phyloP scores from a whole-genome alignment of 2,329 filamentous ascomycete genomes.

The Rasamsonia emersonii region DNA sequence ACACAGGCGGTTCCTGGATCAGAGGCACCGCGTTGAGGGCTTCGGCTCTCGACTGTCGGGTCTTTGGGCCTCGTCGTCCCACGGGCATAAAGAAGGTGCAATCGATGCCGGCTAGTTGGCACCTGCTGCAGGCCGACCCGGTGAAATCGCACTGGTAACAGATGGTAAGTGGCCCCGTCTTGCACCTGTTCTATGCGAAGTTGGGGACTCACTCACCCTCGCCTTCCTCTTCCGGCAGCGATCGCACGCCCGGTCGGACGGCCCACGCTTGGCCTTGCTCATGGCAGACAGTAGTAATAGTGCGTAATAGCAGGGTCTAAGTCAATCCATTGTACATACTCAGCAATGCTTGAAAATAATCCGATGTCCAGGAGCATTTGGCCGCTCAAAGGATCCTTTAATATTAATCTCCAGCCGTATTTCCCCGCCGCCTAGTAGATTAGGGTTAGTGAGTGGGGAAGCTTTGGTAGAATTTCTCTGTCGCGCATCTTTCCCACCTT shows the following conservation, averaged over 20 bases:
- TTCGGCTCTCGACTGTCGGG: constrained; percentile 5
- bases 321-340: too few relatives aligned
- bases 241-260: constrained; percentile 4
- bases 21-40: constrained; percentile 2
- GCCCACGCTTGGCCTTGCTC: constrained; percentile 16
- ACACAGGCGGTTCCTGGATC: not conserved
- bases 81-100: constrained; percentile 34
- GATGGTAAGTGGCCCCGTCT: too few relatives aligned
- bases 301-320: too few relatives aligned
- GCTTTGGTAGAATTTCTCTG: too few relatives aligned
- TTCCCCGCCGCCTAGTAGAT: too few relatives aligned
- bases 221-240: constrained; percentile 4
- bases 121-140: constrained; percentile 13
- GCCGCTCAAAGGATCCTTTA: too few relatives aligned
- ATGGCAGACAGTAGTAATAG: too few relatives aligned
- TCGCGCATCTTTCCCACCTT: too few relatives aligned
- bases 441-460: too few relatives aligned
- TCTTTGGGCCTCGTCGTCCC: constrained; percentile 32
- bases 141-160: constrained; percentile 8
- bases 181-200: not conserved
- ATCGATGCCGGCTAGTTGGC: constrained; percentile 21
- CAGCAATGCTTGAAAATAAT: too few relatives aligned
- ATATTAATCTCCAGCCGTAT: too few relatives aligned
- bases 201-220: constrained; percentile 1
- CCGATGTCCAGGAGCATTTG: too few relatives aligned